These are phyloP conservation scores for Clitopilus passeckerianus DNA, from an alignment of 768 basidiomycete genomes.

Conservation along the genomic window DNA sequence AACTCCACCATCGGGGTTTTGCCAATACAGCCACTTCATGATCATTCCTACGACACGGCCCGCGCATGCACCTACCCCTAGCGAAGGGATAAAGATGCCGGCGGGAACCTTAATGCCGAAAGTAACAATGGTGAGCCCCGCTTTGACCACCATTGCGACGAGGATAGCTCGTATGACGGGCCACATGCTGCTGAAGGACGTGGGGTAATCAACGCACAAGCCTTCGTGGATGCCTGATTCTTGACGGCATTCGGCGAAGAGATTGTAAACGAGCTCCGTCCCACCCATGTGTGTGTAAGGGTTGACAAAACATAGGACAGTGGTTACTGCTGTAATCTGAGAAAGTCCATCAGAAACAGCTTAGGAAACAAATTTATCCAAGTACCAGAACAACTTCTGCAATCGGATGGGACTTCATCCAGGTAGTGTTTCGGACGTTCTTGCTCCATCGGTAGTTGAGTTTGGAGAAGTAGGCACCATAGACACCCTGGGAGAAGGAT, in stretches of 20 bases:
- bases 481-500: constrained; percentile 61
- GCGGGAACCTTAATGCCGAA: constrained; percentile 92
- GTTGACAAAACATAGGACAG: constrained; percentile 78
- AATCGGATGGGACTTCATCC: constrained; percentile 76
- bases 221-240: constrained; percentile 52
- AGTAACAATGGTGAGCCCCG: constrained; percentile 75
- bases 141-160: constrained; percentile 81
- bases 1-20: constrained; percentile 52
- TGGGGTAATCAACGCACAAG: constrained; percentile 67
- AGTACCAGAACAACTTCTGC: constrained; percentile 76
- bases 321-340: constrained; percentile 77
- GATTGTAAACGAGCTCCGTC: constrained; percentile 89
- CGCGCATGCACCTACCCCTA: constrained; percentile 92
- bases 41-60: constrained; percentile 82
- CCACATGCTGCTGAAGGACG: constrained; percentile 49
- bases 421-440: constrained; percentile 75
- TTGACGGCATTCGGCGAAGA: constrained; percentile 81
- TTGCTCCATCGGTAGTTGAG: constrained; percentile 88
- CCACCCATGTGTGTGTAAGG: constrained; percentile 92
- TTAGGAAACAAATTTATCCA: background rate
- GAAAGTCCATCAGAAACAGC: constrained; percentile 4
- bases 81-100: constrained; percentile 95
- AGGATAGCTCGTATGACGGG: constrained; percentile 61
- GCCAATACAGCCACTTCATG: constrained; percentile 72
- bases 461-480: constrained; percentile 91